Evolutionary conservation across 1,284 basidiomycete genomes (phyloP), one percentile per base, ranked within the genome.

Genomic region (Cutaneotrichosporon daszewskae): DNA sequence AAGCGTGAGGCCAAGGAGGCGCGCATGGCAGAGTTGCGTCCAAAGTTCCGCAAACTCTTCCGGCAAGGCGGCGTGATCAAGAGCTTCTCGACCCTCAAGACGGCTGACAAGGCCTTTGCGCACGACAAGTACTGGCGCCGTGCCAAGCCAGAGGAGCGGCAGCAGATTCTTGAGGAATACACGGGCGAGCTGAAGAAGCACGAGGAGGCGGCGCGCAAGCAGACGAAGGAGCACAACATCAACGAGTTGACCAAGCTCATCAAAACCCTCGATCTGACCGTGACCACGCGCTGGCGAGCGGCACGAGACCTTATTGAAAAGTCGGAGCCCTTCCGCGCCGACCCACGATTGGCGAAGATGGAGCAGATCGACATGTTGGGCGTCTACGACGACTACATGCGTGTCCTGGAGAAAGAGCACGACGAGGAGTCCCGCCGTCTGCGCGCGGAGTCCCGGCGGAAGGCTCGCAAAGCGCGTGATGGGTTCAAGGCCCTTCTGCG

Each of bases 331-430:
- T 96, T 86, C 82, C 78, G 76, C 31, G 68, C 72, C 18, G 87
- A 94, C 58, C 54, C 72, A 0, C 84, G 88, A 51, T 73, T 96
- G 37, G 82, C 80, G 51, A 81, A 78, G 54, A 77, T 95, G 34
- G 89, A 91, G 7, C 84, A 83, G 3, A 75, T 95, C 32, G 91
- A 96, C 62, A 86, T 95, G 49, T 76, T 96, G 19, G 78, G 85
- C 27, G 86, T 89, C 0, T 95, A 89, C 54, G 91, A 96, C 69
- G 87, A 91, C 62, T 90, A 91, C 63, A 84, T 85, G 47, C 80
- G 84, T 44, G 81, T 87, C 13, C 79, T 85, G 34, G 89, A 95
- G 69, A 78, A 85, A 47, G 89, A 92, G 64, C 85, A 87, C 57
- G 86, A 90, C 49, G 87, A 90, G 54, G 81, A 86, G 59, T 81